Evolutionary conservation across 1,284 basidiomycete species (phyloP), one percentile per base, ranked within the genome.

Genomic region (Omphalotus olearius): DNA sequence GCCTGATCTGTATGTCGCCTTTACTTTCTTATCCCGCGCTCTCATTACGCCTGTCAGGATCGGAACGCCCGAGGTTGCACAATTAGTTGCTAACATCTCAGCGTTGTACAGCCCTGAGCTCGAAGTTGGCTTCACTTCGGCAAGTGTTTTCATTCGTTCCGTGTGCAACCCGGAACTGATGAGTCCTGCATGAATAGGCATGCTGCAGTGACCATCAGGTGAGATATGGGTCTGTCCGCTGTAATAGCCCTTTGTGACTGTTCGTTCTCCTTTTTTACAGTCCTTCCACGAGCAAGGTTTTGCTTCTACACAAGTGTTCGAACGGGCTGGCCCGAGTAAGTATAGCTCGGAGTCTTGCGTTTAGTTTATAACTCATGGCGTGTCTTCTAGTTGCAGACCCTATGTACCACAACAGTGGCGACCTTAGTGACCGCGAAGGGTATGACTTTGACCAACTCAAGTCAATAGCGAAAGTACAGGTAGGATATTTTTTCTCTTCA

Each of bases 201-300:
- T 94, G 92, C 69, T 95, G 92, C 70, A 91, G 89, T 58, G 92
- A 93, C 62, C 91, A 94, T 65, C 85, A 86, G 73, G 83, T 78
- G 59, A 47, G 61, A 58, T 35, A 33, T 9, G 9, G 26, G 13
- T 10, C 9, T 35, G 6, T 38, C 23, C 13, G 6, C 18, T 46
- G 33, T 0, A 44, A 53, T 52, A 45, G 23, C 7, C 18, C n/a
- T 30, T n/a, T 4, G 26, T 35, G 4, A n/a, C n/a, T n/a, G n/a
- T 17, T 28, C 11, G 13, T 36, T 33, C 38, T 14, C 45, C 17
- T 13, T n/a, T 23, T 36, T 40, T 48, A 2, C 51, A 90, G 83
- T 88, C 86, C 44, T 93, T 93, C 79, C 79, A 88, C 56, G 69
- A 85, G 48, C 82, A 85, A 61, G 91, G 91, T 10, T 93, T 85